Conservation (phyloP, 1,284 basidiomycete species). For the Austroboletus novae-zelandiae region DNA sequence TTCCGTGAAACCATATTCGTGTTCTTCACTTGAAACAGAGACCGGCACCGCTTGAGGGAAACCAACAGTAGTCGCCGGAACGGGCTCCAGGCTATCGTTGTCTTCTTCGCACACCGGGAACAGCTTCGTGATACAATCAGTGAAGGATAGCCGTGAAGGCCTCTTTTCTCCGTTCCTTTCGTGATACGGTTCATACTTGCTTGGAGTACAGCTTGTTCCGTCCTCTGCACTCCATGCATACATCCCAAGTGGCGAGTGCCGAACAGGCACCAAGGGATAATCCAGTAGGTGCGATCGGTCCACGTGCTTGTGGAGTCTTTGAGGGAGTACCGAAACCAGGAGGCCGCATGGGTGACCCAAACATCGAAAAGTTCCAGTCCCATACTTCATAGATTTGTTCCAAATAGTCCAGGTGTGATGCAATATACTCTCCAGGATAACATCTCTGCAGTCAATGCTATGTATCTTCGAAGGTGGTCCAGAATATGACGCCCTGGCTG, state of each 20-base stretch:
- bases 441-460: slow-evolving; percentile 2
- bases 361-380: slow-evolving; percentile 15
- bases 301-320: slow-evolving; percentile 1
- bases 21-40: slow-evolving; percentile 2
- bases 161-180: slow-evolving; percentile 10
- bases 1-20: neutral
- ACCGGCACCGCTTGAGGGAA: slow-evolving; percentile 14
- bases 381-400: slow-evolving; percentile 22
- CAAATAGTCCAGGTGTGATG: slow-evolving; percentile 11
- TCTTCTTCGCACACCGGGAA: slow-evolving; percentile 34
- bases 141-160: slow-evolving; percentile 21
- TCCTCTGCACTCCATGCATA: slow-evolving; percentile 17
- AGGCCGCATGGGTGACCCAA: too few relatives aligned
- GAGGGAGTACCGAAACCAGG: neutral
- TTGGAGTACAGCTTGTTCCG: neutral
- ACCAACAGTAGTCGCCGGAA: slow-evolving; percentile 11
- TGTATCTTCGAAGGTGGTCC: neutral
- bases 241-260: slow-evolving; percentile 26
- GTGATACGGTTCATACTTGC: too few relatives aligned
- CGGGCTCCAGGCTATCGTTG: slow-evolving; percentile 16
- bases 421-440: slow-evolving; percentile 18
- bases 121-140: slow-evolving; percentile 19
- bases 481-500: neutral
- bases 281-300: slow-evolving; percentile 31
- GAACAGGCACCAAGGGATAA: slow-evolving; percentile 13